Conservation (phyloP, 129 eudicot species). For the Cynara cardunculus region DNA sequence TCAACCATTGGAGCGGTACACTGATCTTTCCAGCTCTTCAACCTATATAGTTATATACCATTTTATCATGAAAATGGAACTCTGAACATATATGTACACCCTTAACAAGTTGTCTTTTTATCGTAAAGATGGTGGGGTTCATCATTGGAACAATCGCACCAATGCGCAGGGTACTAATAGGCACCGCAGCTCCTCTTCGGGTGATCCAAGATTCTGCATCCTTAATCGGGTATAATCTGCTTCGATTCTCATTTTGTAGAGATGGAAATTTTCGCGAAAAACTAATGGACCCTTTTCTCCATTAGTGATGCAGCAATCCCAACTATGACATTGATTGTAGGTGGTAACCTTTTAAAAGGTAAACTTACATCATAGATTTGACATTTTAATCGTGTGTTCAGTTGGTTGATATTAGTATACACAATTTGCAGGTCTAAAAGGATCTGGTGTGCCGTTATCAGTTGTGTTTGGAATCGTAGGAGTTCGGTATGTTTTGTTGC, state of each 20-base stretch:
- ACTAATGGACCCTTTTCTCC: not conserved
- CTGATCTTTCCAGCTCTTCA: not conserved
- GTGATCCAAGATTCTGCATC: conserved; percentile 47
- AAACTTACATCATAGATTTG: not conserved
- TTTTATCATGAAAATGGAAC: not conserved
- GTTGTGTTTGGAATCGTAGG: conserved; percentile 37
- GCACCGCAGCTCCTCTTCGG: conserved; percentile 55
- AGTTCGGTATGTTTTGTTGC: conserved; percentile 43
- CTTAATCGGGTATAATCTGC: conserved; percentile 44
- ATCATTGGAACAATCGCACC: conserved; percentile 44
- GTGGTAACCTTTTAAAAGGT: conserved; percentile 54
- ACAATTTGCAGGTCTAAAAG: conserved; percentile 40
- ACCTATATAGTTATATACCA: not conserved
- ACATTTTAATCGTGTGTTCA: not conserved
- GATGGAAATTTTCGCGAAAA: not conserved
- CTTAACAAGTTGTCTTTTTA: not conserved
- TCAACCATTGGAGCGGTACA: conserved; percentile 57
- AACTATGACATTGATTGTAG: conserved; percentile 40
- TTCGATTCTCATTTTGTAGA: not conserved
- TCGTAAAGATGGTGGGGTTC: conserved; percentile 52
- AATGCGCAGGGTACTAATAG: conserved; percentile 49
- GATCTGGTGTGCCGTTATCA: conserved; percentile 34
- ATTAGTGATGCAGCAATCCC: conserved; percentile 52
- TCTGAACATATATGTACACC: not conserved
- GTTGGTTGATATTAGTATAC: not conserved